Evolutionary conservation across 345 rosid species (phyloP), one percentile per base, ranked within the genome.

Genomic region (Iberis pinnata): DNA sequence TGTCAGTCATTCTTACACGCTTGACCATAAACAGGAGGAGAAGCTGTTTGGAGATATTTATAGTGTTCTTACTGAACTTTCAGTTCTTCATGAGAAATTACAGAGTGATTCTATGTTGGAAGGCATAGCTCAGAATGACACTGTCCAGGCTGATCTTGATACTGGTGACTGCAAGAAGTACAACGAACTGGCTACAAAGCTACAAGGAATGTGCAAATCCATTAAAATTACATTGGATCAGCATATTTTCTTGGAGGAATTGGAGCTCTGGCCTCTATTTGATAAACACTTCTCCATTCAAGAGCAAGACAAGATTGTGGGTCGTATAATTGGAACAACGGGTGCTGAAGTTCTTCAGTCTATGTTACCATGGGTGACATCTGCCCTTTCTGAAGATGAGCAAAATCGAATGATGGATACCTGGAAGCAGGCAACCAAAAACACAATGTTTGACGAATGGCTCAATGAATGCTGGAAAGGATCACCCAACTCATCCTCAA

Each of bases 161-260:
- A 38, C 36, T 9, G 27, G 29, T 59, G 79, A 76, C 64, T 48
- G 43, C 64, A 69, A 56, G 50, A 74, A 81, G 64, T 81, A 86
- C 65, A 72, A 61, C 43, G 88, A 89, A 59, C 80, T 83, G 46
- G 84, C 88, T 17, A 86, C 90, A 13, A 86, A 79, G 76, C 78
- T 89, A 67, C 89, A 89, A 73, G 95, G 90, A 48, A 89, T 86
- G 95, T 86, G 95, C 76, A 86, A 89, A 82, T 86, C 95, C 33
- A 65, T 81, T 59, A 81, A 77, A 64, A 88, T 89, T 61, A 64
- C 89, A 39, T 63, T 86, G 56, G 97, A 89, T 69, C 89, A 86
- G 52, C 95, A 83, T 76, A 80, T 86, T 63, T 79, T 71, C 68
- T 71, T 86, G 60, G 95, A 89, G 78, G 93, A 86, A 64, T 78